These are phyloP conservation scores for Rosellinia necatrix DNA, from an alignment of 2,329 filamentous ascomycete genomes.

Conservation along the genomic window DNA sequence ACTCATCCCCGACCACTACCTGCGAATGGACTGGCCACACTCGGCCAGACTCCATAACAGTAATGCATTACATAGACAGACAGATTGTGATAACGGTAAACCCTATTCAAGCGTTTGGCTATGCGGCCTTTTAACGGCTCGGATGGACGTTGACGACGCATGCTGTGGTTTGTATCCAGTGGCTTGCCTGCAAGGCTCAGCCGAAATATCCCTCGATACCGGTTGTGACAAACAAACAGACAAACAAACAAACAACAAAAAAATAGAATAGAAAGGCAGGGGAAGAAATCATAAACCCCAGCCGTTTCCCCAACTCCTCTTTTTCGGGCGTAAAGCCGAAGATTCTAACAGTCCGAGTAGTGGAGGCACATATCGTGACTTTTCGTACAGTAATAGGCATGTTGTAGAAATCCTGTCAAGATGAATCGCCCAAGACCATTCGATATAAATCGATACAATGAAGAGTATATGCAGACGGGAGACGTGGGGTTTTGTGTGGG, in stretches of 20 bases:
- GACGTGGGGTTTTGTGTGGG: slow-evolving; percentile 14
- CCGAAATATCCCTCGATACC: slow-evolving; percentile 4
- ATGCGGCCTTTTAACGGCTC: neutral
- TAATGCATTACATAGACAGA: slow-evolving; percentile 1
- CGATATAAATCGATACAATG: slow-evolving; percentile 33
- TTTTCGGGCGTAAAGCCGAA: slow-evolving; percentile 32
- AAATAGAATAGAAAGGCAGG: neutral
- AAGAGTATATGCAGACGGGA: slow-evolving; percentile 32
- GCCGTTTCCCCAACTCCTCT: slow-evolving; percentile 36
- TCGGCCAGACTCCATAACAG: slow-evolving; percentile 14
- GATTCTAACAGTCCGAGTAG: slow-evolving; percentile 32
- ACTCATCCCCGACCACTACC: neutral
- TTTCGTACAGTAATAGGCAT: slow-evolving; percentile 41
- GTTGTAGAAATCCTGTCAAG: slow-evolving; percentile 35
- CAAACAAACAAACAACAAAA: no score
- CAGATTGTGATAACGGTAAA: slow-evolving; percentile 2
- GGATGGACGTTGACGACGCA: neutral
- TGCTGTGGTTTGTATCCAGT: slow-evolving; percentile 21
- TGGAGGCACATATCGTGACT: slow-evolving; percentile 35
- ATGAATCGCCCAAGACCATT: slow-evolving; percentile 30
- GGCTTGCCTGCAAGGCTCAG: slow-evolving; percentile 16
- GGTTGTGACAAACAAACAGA: slow-evolving; percentile 22
- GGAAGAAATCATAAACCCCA: slow-evolving; percentile 29
- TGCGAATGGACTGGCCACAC: neutral
- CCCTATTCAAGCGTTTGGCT: slow-evolving; percentile 15